phyloP scores from a whole-genome alignment of 73 alveolate species.

The Paramecium octaurelia region DNA sequence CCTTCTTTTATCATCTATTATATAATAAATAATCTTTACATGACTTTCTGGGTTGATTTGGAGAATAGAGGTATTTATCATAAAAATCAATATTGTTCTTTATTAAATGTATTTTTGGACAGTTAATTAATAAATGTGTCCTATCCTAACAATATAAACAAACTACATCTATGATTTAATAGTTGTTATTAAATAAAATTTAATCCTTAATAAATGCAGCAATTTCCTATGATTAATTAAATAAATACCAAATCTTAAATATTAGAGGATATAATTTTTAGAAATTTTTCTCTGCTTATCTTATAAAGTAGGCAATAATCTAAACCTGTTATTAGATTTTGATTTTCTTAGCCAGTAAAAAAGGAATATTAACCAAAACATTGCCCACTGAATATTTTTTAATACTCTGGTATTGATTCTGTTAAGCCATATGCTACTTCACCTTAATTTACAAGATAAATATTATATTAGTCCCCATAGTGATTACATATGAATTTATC shows the following conservation, averaged over 20 bases:
- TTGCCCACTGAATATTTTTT: neutral
- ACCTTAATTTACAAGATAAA: neutral
- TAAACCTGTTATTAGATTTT: neutral
- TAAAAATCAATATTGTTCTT: neutral
- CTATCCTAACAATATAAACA: neutral
- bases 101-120: neutral
- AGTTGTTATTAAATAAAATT: neutral
- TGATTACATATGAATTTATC: neutral
- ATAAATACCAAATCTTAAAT: neutral
- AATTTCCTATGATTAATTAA: neutral
- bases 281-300: neutral
- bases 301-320: neutral
- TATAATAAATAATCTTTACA: neutral
- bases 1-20: neutral
- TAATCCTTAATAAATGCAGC: neutral
- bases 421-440: neutral
- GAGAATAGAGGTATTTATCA: neutral
- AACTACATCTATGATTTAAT: neutral
- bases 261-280: neutral
- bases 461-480: neutral
- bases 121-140: neutral
- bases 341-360: neutral
- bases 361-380: neutral
- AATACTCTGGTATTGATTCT: neutral
- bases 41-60: neutral